Evolutionary conservation across 352 stramenopile species (phyloP).

Genomic region (Phytophthora sansomeana): DNA sequence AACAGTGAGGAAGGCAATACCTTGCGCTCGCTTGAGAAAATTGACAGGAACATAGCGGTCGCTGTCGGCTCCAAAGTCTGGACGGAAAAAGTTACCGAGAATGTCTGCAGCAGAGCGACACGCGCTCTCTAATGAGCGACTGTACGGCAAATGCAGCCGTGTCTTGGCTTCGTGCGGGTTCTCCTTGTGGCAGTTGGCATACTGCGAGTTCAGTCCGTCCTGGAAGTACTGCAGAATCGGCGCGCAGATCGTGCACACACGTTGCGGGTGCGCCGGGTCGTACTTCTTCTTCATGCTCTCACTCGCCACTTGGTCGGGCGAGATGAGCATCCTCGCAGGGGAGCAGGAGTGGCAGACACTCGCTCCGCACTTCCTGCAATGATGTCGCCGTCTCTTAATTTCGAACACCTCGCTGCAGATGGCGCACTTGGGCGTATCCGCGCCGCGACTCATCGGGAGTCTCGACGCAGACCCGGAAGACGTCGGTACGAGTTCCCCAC

Average conservation of each 20-base stretch:
- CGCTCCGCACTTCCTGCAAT: conserved; percentile 78
- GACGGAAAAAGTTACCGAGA: conserved; percentile 84
- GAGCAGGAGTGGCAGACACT: conserved; percentile 77
- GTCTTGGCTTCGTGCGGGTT: conserved; percentile 80
- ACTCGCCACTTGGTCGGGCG: conserved; percentile 63
- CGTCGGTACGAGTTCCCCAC: conserved; percentile 33
- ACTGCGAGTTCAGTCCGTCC: conserved; percentile 70
- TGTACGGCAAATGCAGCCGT: conserved; percentile 78
- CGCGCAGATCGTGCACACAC: conserved; percentile 85
- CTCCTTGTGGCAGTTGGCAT: conserved; percentile 86
- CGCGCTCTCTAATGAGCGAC: conserved; percentile 76
- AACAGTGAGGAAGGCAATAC: conserved; percentile 87
- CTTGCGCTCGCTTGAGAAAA: conserved; percentile 84
- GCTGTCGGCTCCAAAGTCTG: conserved; percentile 67
- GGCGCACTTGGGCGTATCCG: conserved; percentile 68
- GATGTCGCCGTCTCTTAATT: conserved; percentile 74
- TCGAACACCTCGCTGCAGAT: conserved; percentile 86
- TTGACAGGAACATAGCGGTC: conserved; percentile 83
- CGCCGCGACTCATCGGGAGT: conserved; percentile 49
- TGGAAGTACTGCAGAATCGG: conserved; percentile 81
- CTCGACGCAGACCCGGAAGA: conserved; percentile 29
- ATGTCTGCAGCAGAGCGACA: conserved; percentile 82
- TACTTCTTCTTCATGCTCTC: conserved; percentile 63
- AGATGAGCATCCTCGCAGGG: conserved; percentile 78
- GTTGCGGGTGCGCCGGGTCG: conserved; percentile 75